These are phyloP conservation scores for Akanthomyces lecanii DNA, from an alignment of 2,329 filamentous ascomycete species.

Conservation along the genomic window DNA sequence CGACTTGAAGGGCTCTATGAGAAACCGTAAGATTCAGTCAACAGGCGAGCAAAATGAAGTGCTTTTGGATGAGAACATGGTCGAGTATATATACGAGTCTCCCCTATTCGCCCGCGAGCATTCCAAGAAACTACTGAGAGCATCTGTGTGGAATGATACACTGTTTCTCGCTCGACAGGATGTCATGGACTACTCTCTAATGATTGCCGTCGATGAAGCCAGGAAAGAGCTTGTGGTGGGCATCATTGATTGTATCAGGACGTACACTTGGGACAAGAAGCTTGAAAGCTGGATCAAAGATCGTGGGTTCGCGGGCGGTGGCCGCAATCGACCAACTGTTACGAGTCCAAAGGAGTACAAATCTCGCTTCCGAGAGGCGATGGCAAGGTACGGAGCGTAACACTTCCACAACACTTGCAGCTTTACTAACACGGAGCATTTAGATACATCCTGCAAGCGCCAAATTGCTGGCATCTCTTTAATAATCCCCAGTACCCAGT, in stretches of 20 bases:
- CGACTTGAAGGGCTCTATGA: slow-evolving; percentile 96
- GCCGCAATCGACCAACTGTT: slow-evolving; percentile 83
- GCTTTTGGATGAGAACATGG: slow-evolving; percentile 95
- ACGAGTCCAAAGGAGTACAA: slow-evolving; percentile 98
- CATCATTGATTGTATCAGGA: slow-evolving; percentile 97
- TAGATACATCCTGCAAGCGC: slow-evolving; percentile 68
- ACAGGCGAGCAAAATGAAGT: slow-evolving; percentile 97
- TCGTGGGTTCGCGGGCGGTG: slow-evolving; percentile 72
- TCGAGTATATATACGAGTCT: slow-evolving; percentile 97
- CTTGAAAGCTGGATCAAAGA: slow-evolving; percentile 99
- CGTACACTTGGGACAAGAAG: slow-evolving; percentile 99
- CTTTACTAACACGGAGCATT: not conserved
- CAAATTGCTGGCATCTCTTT: slow-evolving; percentile 74
- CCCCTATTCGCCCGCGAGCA: slow-evolving; percentile 94
- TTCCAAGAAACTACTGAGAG: slow-evolving; percentile 86
- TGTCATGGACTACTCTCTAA: slow-evolving; percentile 98
- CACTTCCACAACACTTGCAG: not conserved
- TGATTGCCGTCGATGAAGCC: slow-evolving; percentile 93
- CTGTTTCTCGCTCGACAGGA: slow-evolving; percentile 91
- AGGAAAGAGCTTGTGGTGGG: slow-evolving; percentile 91
- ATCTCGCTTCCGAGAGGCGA: slow-evolving; percentile 89
- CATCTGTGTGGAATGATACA: slow-evolving; percentile 96
- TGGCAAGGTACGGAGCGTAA: slow-evolving; percentile 70
- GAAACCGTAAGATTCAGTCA: slow-evolving; percentile 93
- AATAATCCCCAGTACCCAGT: slow-evolving; percentile 37